Percentiles rank a stretch among this genome's conserved stretches.
Evolutionary conservation across 768 basidiomycete species (phyloP).

Genomic region (Suillus hirtellus): DNA sequence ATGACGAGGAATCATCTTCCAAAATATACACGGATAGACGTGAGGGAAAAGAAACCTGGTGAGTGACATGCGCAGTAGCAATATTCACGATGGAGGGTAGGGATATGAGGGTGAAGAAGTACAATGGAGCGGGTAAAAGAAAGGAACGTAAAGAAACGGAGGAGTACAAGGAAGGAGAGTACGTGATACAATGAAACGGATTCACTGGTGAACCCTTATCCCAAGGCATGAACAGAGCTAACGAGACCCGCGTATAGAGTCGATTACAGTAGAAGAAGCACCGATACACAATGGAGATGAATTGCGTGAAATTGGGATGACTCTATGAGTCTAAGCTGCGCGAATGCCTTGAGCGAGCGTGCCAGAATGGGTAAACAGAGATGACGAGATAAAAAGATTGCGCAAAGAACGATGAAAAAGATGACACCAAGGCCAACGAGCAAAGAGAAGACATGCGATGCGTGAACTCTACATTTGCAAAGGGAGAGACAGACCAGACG

Average conservation of each 20-base stretch:
- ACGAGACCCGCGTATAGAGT: slow-evolving; percentile 2
- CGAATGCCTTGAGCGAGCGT: slow-evolving; percentile 3
- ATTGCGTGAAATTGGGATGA: neutral
- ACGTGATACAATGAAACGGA: neutral
- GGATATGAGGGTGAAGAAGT: neutral
- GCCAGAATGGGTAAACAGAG: neutral
- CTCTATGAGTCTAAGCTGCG: slow-evolving; percentile 8
- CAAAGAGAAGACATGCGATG: neutral
- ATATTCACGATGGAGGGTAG: neutral
- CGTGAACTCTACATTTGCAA: slow-evolving; percentile 2
- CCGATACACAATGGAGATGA: neutral
- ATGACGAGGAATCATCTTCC: slow-evolving; percentile 10
- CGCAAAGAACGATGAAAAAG: neutral
- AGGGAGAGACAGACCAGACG: neutral
- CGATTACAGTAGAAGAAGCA: neutral
- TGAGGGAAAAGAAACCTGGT: neutral
- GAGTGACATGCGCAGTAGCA: neutral
- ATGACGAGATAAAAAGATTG: neutral
- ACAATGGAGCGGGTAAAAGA: neutral
- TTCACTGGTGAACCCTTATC: neutral
- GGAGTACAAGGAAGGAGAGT: neutral
- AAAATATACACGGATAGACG: slow-evolving; percentile 13
- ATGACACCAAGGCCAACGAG: neutral
- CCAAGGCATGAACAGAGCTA: neutral
- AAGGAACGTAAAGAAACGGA: neutral